Evolutionary conservation across 2,329 filamentous ascomycete genomes (phyloP).

Genomic region (Huntiella moniliformis): DNA sequence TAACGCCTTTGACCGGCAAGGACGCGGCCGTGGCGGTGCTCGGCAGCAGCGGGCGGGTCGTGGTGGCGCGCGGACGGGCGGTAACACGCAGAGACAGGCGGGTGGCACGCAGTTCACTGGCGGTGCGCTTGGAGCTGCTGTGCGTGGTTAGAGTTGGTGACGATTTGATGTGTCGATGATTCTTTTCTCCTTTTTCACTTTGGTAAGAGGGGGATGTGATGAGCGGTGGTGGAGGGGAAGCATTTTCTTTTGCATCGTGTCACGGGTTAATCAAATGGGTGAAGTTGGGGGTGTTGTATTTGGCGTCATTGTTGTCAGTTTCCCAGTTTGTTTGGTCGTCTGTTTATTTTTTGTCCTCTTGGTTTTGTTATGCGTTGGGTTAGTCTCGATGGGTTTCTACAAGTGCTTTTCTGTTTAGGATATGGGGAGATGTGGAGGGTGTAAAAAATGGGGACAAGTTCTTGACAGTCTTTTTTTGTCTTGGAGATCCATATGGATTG

Average conservation of each 20-base stretch:
- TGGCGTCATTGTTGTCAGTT: slow-evolving; percentile 1
- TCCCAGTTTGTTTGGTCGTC: not conserved
- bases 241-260: slow-evolving; percentile 1
- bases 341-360: not conserved
- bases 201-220: not conserved
- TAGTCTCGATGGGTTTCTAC: not conserved
- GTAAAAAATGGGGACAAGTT: not conserved
- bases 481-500: no score
- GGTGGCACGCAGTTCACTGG: slow-evolving; percentile 67
- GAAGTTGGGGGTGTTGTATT: not conserved
- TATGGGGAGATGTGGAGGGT: not conserved
- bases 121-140: slow-evolving; percentile 53
- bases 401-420: not conserved
- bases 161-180: not conserved
- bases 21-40: slow-evolving; percentile 53
- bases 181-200: slow-evolving; percentile 1
- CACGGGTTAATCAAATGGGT: slow-evolving; percentile 2
- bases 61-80: slow-evolving; percentile 28
- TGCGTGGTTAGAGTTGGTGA: slow-evolving; percentile 30
- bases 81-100: slow-evolving; percentile 44
- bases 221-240: not conserved
- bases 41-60: slow-evolving; percentile 38
- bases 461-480: not conserved
- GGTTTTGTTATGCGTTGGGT: not conserved
- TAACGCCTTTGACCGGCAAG: slow-evolving; percentile 88